A percentile compares a stretch with the other conserved stretches of the same genome.
Evolutionary conservation across 352 stramenopile genomes (phyloP).

Genomic region (Phytophthora parvispora): DNA sequence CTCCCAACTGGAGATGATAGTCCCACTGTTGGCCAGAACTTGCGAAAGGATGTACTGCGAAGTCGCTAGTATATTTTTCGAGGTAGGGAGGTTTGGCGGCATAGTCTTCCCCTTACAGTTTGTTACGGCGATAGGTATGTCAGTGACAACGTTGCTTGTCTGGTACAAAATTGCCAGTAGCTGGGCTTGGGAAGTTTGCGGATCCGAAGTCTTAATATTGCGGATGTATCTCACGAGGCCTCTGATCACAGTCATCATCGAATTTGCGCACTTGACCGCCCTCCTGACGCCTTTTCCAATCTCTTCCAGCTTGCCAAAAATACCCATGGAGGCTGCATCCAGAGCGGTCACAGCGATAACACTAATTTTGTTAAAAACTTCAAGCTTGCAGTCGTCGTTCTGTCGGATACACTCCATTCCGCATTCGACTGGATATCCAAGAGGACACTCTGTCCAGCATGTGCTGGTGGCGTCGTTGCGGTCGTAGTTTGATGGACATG

Average conservation of each 20-base stretch:
- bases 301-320: slow-evolving; percentile 46
- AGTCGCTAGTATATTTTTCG: slow-evolving; percentile 16
- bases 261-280: slow-evolving; percentile 17
- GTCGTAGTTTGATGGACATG: slow-evolving; percentile 44
- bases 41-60: slow-evolving; percentile 26
- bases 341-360: slow-evolving; percentile 40
- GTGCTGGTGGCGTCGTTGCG: slow-evolving; percentile 48
- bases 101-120: slow-evolving; percentile 10
- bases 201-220: slow-evolving; percentile 22
- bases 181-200: slow-evolving; percentile 13
- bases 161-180: slow-evolving; percentile 18
- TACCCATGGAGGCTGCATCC: slow-evolving; percentile 35
- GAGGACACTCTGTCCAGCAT: slow-evolving; percentile 60
- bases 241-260: slow-evolving; percentile 18
- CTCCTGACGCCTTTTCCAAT: slow-evolving; percentile 10
- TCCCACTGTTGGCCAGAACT: slow-evolving; percentile 7
- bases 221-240: slow-evolving; percentile 19
- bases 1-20: slow-evolving; percentile 21
- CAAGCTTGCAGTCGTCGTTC: slow-evolving; percentile 45
- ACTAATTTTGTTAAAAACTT: slow-evolving; percentile 46
- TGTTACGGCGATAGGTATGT: slow-evolving; percentile 18
- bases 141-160: slow-evolving; percentile 21
- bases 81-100: not conserved
- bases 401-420: slow-evolving; percentile 58
- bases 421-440: slow-evolving; percentile 59